A percentile compares a stretch with the other conserved stretches of the same genome.
These are phyloP conservation scores for Gynostemma pentaphyllum DNA, from an alignment of 306 rosid genomes.

Conservation along the genomic window DNA sequence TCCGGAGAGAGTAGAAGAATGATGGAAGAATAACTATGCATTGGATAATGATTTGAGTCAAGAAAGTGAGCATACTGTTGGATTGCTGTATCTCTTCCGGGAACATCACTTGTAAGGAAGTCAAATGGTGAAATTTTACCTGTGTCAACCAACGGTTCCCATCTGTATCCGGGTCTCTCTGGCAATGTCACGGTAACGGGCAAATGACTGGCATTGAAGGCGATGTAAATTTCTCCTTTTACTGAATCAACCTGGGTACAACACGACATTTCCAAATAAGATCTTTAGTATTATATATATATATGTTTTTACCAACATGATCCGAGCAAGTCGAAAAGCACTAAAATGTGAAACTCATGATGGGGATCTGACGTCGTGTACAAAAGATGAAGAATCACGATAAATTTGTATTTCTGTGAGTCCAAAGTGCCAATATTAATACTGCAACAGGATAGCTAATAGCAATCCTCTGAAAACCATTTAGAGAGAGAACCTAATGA, in stretches of 20 bases:
- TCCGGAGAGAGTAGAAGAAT: conserved; percentile 53
- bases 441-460: too few relatives aligned
- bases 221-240: conserved; percentile 73
- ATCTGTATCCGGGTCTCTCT: conserved; percentile 65
- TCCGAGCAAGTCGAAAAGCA: background rate
- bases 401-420: background rate
- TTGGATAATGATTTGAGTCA: conserved; percentile 69
- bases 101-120: conserved; percentile 51
- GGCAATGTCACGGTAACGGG: conserved; percentile 55
- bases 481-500: too few relatives aligned
- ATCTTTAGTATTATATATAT: background rate
- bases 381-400: background rate
- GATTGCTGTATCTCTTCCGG: conserved; percentile 53
- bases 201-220: conserved; percentile 80
- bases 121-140: conserved; percentile 73
- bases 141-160: conserved; percentile 88
- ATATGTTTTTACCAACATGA: background rate
- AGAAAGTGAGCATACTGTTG: conserved; percentile 76
- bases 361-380: background rate
- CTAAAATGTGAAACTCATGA: background rate
- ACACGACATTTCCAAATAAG: background rate
- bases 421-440: too few relatives aligned
- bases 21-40: conserved; percentile 92
- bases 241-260: conserved; percentile 54
- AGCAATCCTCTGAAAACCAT: too few relatives aligned